Percentiles rank a stretch among this genome's conserved stretches.
Conservation (phyloP, 306 rosid species). For the Rosa chinensis region DNA sequence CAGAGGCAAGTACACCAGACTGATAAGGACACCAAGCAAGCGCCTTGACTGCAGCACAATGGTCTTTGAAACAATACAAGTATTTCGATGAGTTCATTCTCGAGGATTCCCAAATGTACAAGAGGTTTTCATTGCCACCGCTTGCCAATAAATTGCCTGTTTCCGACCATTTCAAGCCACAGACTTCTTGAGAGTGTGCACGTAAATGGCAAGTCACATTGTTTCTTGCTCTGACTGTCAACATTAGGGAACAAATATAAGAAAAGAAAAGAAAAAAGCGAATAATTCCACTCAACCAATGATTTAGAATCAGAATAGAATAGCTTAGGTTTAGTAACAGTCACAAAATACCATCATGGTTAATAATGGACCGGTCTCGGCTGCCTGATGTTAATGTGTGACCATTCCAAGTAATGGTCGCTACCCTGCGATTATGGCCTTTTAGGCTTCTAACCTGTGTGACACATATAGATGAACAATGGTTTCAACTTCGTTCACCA, state of each 20-base stretch:
- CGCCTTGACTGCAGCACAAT: conserved; percentile 73
- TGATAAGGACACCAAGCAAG: conserved; percentile 87
- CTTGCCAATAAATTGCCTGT: conserved; percentile 70
- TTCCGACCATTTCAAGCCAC: conserved; percentile 77
- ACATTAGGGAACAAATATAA: background rate
- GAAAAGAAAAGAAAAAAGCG: background rate
- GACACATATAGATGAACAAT: conserved; percentile 14
- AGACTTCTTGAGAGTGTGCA: conserved; percentile 59
- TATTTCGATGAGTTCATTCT: conserved; percentile 64
- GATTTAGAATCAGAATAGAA: conserved; percentile 2
- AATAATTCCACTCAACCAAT: conserved; percentile 4
- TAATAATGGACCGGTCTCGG: conserved; percentile 63
- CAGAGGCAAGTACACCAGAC: conserved; percentile 63
- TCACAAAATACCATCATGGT: conserved; percentile 55
- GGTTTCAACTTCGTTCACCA: background rate
- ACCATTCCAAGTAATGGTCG: conserved; percentile 59
- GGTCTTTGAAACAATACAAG: conserved; percentile 60
- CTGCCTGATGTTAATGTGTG: conserved; percentile 75
- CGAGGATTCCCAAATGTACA: conserved; percentile 69
- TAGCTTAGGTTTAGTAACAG: background rate
- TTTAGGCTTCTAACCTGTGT: conserved; percentile 52
- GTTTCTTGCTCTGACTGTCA: conserved; percentile 55
- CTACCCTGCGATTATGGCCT: conserved; percentile 56
- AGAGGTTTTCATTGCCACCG: conserved; percentile 74
- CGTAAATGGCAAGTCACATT: conserved; percentile 39